Percentiles rank a stretch among this genome's conserved stretches.
phyloP scores from a whole-genome alignment of 129 eudicot genomes.

The Arctium lappa region DNA sequence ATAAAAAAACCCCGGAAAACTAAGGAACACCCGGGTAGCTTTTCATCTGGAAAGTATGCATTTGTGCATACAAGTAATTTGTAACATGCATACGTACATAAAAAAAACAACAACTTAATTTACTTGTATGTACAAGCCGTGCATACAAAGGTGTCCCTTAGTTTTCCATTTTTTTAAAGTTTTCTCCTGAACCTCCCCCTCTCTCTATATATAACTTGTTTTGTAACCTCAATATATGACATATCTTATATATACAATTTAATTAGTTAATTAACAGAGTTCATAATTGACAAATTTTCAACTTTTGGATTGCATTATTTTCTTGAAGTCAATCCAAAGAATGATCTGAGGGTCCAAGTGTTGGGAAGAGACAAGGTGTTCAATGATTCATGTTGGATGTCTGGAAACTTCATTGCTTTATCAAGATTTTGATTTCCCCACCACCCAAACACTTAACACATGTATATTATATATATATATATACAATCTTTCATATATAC shows the following conservation, averaged over 20 bases:
- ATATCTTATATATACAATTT: too few species aligned
- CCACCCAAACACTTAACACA: neutral
- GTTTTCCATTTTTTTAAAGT: too few species aligned
- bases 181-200: too few species aligned
- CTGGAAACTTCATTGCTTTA: conserved; percentile 17
- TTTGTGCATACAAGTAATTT: too few species aligned
- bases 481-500: neutral
- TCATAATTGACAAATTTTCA: neutral
- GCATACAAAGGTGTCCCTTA: too few species aligned
- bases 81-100: too few species aligned
- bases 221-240: too few species aligned
- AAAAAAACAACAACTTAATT: too few species aligned
- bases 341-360: neutral
- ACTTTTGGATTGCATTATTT: neutral
- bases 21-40: neutral
- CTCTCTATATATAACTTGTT: too few species aligned
- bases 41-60: neutral
- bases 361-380: conserved; percentile 5
- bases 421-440: conserved; percentile 24
- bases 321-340: conserved; percentile 4
- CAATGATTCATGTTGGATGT: conserved; percentile 21
- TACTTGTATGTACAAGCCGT: too few species aligned
- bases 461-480: neutral
- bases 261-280: neutral
- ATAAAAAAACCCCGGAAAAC: too few species aligned